Evolutionary conservation across 768 basidiomycete genomes (phyloP).

Genomic region (Kwoniella europaea): DNA sequence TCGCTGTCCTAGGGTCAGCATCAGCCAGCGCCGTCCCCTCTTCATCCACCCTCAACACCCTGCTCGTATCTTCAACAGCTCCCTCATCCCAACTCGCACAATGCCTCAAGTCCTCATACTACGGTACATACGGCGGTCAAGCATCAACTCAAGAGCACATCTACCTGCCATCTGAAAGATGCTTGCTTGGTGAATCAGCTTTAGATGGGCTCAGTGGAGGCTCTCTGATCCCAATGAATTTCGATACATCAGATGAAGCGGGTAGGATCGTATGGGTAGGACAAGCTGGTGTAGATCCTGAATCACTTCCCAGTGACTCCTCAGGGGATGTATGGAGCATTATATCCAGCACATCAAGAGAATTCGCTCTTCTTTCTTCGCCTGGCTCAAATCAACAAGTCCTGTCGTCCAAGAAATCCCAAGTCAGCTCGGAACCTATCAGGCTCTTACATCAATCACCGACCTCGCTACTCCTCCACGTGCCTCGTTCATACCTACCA

Average conservation of each 20-base stretch:
- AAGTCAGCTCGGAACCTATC: constrained; percentile 11
- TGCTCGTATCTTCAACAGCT: constrained; percentile 18
- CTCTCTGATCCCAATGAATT: constrained; percentile 25
- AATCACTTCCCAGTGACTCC: constrained; percentile 1
- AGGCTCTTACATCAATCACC: constrained; percentile 36
- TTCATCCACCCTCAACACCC: background rate
- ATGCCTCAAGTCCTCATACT: constrained; percentile 28
- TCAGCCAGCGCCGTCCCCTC: background rate
- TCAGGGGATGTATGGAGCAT: constrained; percentile 21
- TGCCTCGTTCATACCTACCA: constrained; percentile 41
- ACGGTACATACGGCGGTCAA: constrained; percentile 28
- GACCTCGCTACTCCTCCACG: constrained; percentile 48
- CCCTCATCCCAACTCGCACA: constrained; percentile 9
- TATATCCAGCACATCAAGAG: constrained; percentile 9
- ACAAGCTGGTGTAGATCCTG: constrained; percentile 56
- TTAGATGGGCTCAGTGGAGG: constrained; percentile 34
- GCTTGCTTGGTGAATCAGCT: constrained; percentile 18
- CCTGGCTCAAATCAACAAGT: background rate
- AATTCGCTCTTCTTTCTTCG: background rate
- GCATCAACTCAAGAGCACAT: constrained; percentile 28
- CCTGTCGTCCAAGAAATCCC: constrained; percentile 6
- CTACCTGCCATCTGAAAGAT: constrained; percentile 32
- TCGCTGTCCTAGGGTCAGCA: constrained; percentile 11
- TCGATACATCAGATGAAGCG: constrained; percentile 1
- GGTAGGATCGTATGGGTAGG: constrained; percentile 57